phyloP scores from a whole-genome alignment of 441 rosid species.

The Syzygium syzygioides region DNA sequence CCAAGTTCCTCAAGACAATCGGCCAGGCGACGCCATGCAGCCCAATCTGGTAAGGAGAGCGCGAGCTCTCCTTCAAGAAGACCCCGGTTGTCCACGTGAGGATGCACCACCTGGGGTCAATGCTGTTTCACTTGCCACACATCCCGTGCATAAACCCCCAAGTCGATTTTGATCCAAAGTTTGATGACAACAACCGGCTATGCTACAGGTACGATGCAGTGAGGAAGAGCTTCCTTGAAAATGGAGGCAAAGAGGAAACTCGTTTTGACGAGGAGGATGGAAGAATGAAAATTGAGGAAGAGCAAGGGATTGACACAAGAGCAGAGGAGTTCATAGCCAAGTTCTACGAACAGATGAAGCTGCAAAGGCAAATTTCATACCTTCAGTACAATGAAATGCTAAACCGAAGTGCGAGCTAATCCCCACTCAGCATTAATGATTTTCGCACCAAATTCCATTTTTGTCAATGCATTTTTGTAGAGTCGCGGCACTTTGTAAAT shows the following conservation, averaged over 20 bases:
- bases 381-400: conserved; percentile 35
- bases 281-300: conserved; percentile 29
- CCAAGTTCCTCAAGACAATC: conserved; percentile 50
- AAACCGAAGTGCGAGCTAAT: conserved; percentile 12
- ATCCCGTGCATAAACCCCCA: conserved; percentile 63
- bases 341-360: conserved; percentile 62
- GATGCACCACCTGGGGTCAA: conserved; percentile 62
- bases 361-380: conserved; percentile 73
- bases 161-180: conserved; percentile 50
- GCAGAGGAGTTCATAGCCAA: conserved; percentile 85
- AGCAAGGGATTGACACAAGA: conserved; percentile 54
- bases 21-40: conserved; percentile 16
- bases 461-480: neutral
- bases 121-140: conserved; percentile 28
- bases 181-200: conserved; percentile 16
- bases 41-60: conserved; percentile 35
- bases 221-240: conserved; percentile 22
- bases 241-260: conserved; percentile 5
- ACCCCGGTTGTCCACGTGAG: conserved; percentile 64
- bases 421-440: neutral
- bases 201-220: conserved; percentile 13
- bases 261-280: neutral
- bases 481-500: neutral
- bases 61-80: conserved; percentile 71
- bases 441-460: neutral